Evolutionary conservation across 768 basidiomycete species (phyloP).

Genomic region (Trametes cubensis): DNA sequence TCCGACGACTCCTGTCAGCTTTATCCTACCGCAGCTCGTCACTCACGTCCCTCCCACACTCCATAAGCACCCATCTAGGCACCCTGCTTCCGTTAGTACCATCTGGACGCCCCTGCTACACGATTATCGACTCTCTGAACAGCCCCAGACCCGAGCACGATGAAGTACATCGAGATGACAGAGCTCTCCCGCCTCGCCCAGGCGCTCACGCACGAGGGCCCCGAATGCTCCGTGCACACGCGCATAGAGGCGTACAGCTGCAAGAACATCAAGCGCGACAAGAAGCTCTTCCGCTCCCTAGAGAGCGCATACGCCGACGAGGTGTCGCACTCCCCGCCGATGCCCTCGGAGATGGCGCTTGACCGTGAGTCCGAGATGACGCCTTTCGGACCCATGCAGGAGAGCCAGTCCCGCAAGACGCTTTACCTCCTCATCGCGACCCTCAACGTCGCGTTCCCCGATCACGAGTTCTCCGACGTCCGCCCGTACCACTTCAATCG

Average conservation of each 20-base stretch:
- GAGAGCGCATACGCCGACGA: constrained; percentile 86
- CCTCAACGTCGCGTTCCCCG: constrained; percentile 96
- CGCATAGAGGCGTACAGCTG: constrained; percentile 96
- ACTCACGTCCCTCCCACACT: not conserved
- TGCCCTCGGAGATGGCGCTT: constrained; percentile 76
- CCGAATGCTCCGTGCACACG: constrained; percentile 87
- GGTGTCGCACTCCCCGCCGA: constrained; percentile 79
- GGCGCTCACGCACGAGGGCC: constrained; percentile 81
- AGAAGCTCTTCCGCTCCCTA: constrained; percentile 92
- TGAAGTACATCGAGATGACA: constrained; percentile 93
- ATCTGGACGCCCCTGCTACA: not conserved
- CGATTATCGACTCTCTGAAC: not conserved
- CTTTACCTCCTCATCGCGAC: constrained; percentile 95
- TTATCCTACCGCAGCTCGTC: constrained; percentile 6
- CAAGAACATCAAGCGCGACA: constrained; percentile 97
- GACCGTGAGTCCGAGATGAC: constrained; percentile 75
- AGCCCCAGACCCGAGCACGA: constrained; percentile 33
- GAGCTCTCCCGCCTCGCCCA: constrained; percentile 75
- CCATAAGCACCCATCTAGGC: constrained; percentile 2
- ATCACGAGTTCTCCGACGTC: constrained; percentile 95
- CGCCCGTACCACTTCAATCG: constrained; percentile 88
- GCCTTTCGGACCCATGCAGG: constrained; percentile 90
- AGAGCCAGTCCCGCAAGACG: constrained; percentile 83
- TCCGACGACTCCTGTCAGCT: not conserved
- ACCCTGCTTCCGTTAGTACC: not conserved